Base-by-base conservation (phyloP, 2,329 filamentous ascomycete genomes). In the Claviceps fusiformis region DNA sequence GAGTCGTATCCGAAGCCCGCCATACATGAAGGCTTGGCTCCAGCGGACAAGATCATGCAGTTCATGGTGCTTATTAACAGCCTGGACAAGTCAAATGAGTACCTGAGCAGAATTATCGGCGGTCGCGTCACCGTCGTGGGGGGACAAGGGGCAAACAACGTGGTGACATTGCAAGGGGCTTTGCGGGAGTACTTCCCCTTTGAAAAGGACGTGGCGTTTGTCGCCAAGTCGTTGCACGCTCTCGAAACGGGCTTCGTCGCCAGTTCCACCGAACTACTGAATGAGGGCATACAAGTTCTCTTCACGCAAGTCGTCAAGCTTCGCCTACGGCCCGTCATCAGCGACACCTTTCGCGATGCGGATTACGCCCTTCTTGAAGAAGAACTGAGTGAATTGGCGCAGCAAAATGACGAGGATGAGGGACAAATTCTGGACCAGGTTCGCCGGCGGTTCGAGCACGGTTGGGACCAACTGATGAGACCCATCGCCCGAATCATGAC, bases 31-130 rank as follows among this genome's bases (percentile, higher is more conserved):
- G 86, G 83, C 0, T 78, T 91, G 48, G 92, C 92, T 0, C 89
- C 91, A 0, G 93, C 98, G 68, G 84, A 90, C 62, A 89, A 86
- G 62, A 87, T 96, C 60, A 81, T 97, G 53, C 78, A 87, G 4
- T 98, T 98, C 68, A 82, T 96, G 17, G 85, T 97, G 27, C 79
- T 96, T 50, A 89, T 96, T 70, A 98, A 98, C 76, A 96, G 92
- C 67, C 82, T 98, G 31, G 92, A 98, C 67, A 81, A 95, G 57
- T 86, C 90, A 10, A 89, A 89, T 59, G 89, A 96, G 65, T 98
- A 98, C 69, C 80, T 96, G 52, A 81, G 82, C 17, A 86, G 92
- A 54, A 96, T 98, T 61, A 85, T 97, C 48, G 78, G 79, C 37
- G 78, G 82, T 39, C 82, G 86, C 50, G 74, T 91, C 31, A 72